These are phyloP conservation scores for Saturnispora bothae DNA, from an alignment of 805 yeast species.

Conservation along the genomic window DNA sequence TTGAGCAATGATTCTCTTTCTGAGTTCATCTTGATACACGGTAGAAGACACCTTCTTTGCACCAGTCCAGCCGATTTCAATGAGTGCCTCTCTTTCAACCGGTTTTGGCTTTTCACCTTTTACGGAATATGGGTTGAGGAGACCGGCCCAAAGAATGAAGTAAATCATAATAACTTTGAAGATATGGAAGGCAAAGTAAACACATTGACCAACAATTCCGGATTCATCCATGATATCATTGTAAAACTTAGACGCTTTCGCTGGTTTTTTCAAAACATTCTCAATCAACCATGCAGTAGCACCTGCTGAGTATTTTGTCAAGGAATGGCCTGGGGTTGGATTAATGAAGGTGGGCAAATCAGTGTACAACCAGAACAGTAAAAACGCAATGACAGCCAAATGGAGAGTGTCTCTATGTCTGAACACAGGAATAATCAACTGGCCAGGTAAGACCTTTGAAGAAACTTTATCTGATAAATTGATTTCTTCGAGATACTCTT, in stretches of 20 bases:
- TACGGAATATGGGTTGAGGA: constrained; percentile 63
- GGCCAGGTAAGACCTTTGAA: constrained; percentile 80
- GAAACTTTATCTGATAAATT: constrained; percentile 39
- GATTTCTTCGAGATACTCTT: constrained; percentile 35
- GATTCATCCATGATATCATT: constrained; percentile 37
- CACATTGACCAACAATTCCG: constrained; percentile 41
- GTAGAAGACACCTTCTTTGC: constrained; percentile 60
- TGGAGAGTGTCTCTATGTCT: constrained; percentile 33
- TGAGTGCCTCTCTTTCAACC: constrained; percentile 43
- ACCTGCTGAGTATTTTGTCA: constrained; percentile 49
- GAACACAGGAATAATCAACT: constrained; percentile 73
- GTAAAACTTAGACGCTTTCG: constrained; percentile 36
- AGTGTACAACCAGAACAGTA: constrained; percentile 75
- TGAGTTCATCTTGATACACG: constrained; percentile 60
- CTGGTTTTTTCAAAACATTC: constrained; percentile 28
- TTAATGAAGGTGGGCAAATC: constrained; percentile 83
- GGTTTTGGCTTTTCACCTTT: constrained; percentile 26
- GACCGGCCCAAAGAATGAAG: constrained; percentile 52
- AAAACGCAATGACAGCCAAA: constrained; percentile 28
- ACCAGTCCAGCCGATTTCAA: constrained; percentile 90
- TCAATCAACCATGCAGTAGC: constrained; percentile 20
- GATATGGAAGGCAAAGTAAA: constrained; percentile 65
- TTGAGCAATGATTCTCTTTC: constrained; percentile 50
- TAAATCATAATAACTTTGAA: constrained; percentile 50
- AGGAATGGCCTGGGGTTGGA: constrained; percentile 86